A percentile compares a stretch with the other conserved stretches of the same genome.
Evolutionary conservation across 176 grass and related monocot species (phyloP).

Genomic region (Oryza brachyantha): DNA sequence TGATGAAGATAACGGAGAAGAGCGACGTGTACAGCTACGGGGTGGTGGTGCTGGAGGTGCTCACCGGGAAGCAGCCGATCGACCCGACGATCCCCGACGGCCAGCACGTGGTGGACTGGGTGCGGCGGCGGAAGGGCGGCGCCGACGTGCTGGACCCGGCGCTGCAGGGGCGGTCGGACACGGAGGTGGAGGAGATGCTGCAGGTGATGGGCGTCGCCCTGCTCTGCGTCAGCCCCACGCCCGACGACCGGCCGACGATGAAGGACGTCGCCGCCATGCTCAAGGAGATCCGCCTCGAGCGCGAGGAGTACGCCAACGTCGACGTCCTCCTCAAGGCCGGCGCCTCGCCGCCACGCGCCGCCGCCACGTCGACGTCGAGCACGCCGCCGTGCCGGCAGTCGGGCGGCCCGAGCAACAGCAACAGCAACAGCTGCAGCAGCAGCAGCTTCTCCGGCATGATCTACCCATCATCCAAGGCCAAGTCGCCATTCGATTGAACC

Average conservation of each 20-base stretch:
- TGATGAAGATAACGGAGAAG: conserved; percentile 96
- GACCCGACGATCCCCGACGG: conserved; percentile 90
- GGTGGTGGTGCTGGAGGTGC: conserved; percentile 92
- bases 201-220: conserved; percentile 86
- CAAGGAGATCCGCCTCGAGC: conserved; percentile 79
- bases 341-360: conserved; percentile 1
- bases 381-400: conserved; percentile 36
- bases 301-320: conserved; percentile 64
- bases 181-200: conserved; percentile 85
- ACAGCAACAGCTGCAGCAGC: conserved; percentile 23
- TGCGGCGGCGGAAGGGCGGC: conserved; percentile 54
- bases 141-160: conserved; percentile 62
- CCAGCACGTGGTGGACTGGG: conserved; percentile 83
- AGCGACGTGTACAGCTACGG: conserved; percentile 99
- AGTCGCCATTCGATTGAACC: conserved; percentile 49
- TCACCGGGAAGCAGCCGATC: conserved; percentile 89
- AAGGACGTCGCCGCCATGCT: conserved; percentile 92
- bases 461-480: conserved; percentile 57
- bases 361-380: conserved; percentile 31
- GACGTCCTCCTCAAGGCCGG: conserved; percentile 70
- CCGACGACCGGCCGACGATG: conserved; percentile 85
- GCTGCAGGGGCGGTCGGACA: conserved; percentile 31
- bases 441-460: conserved; percentile 46
- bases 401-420: not conserved
- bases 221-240: conserved; percentile 65